Evolutionary conservation across 352 stramenopile species (phyloP), one percentile per base, ranked within the genome.

Genomic region (Phytophthora nicotianae): DNA sequence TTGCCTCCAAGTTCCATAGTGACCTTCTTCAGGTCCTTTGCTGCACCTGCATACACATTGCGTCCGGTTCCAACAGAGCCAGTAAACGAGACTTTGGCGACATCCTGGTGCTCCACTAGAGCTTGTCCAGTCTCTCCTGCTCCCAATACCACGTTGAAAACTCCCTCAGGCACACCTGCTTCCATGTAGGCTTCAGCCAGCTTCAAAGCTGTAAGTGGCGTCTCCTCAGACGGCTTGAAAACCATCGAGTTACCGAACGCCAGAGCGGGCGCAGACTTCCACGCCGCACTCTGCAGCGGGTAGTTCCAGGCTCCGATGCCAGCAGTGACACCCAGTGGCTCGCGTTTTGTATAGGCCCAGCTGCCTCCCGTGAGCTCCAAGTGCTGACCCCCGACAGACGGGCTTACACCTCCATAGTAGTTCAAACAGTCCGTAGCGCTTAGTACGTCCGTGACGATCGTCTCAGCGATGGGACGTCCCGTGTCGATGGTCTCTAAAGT

Each of bases 1-100:
- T 97, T 97, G 40, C 91, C 91, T 43, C 91, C 91, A 1, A 97
- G 78, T 49, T 97, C 91, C 81, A 97, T 92, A 17, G 86, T 96
- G 47, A 94, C 81, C 27, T 91, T 91, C 77, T 97, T 97, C 16
- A 96, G 72, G 13, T 81, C 85, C 4, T 71, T 74, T 2, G 87
- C 88, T 2, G 90, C 89, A 11, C 74, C 65, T 5, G 74, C 75
- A 52, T 90, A 92, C 37, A 98, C 83, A 24, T 68, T 72, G 23
- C 63, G 77, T 1, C 92, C 92, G 1, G 86, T 95, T 1, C 48
- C 70, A 0, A 90, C 66, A 0, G 86, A 95, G 0, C 93, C 93
- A 1, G 90, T 97, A 71, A 97, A 97, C 24, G 79, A 92, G 8
- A 98, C 77, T 54, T 94, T 94, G 50, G 77, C 72, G 1, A 94